These are phyloP conservation scores for Xylariaceae sp. DNA, from an alignment of 2,329 filamentous ascomycete species.

Conservation along the genomic window DNA sequence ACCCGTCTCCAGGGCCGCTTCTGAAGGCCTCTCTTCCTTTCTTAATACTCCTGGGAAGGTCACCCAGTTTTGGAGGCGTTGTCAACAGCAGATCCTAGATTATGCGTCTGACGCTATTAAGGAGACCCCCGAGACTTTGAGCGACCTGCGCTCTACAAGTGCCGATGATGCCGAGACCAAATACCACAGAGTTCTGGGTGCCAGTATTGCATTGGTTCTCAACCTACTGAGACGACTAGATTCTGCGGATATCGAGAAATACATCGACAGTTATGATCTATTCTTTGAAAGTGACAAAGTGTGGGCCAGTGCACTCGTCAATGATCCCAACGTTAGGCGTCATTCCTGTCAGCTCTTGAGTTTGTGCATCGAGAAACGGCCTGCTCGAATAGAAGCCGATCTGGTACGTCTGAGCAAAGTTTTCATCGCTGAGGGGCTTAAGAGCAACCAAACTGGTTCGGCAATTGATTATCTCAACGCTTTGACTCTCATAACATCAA, in stretches of 20 bases:
- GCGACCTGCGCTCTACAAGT: conserved; percentile 81
- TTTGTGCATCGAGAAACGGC: conserved; percentile 43
- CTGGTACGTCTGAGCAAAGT: conserved; percentile 50
- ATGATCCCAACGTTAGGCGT: conserved; percentile 52
- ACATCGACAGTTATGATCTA: conserved; percentile 57
- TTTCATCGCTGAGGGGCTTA: conserved; percentile 70
- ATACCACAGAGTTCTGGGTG: conserved; percentile 68
- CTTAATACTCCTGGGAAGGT: conserved; percentile 79
- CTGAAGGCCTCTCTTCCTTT: conserved; percentile 70
- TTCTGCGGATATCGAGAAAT: conserved; percentile 53
- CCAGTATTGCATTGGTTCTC: conserved; percentile 52
- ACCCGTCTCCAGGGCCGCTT: conserved; percentile 69
- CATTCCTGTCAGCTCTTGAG: conserved; percentile 49
- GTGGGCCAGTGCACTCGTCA: conserved; percentile 63
- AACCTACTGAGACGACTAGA: conserved; percentile 49
- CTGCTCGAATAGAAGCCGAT: conserved; percentile 45
- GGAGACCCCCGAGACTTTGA: conserved; percentile 78
- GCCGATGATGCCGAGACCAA: conserved; percentile 82
- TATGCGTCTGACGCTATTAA: conserved; percentile 77
- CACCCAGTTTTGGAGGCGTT: conserved; percentile 71
- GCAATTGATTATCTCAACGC: conserved; percentile 66
- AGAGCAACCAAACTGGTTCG: conserved; percentile 69
- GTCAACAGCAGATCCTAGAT: conserved; percentile 74
- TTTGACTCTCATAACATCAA: conserved; percentile 61
- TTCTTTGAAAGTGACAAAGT: conserved; percentile 64